Conservation (phyloP, 2,329 filamentous ascomycete species). For the Penicillium sp. region DNA sequence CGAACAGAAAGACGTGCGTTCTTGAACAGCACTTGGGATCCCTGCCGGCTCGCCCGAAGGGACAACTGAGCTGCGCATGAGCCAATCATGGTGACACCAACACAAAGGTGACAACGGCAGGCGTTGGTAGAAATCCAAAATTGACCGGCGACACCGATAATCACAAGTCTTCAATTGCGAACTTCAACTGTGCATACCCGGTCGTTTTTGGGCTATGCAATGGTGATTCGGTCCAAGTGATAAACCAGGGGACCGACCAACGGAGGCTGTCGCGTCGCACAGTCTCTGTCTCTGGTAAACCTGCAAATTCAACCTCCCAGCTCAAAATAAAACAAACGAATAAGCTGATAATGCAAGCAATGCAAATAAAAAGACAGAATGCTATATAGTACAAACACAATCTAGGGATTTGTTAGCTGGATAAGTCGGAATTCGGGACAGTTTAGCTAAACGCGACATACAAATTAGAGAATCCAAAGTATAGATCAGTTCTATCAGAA, state of each 20-base stretch:
- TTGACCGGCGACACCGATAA: not conserved
- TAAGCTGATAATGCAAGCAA: not conserved
- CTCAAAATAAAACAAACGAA: not conserved
- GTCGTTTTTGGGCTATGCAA: not conserved
- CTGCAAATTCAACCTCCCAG: not conserved
- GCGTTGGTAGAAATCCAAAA: not conserved
- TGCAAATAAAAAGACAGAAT: constrained; percentile 5
- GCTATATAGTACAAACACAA: constrained; percentile 11
- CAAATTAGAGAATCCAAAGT: not conserved
- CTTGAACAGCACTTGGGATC: constrained; percentile 1
- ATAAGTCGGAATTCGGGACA: not conserved
- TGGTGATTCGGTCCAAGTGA: not conserved
- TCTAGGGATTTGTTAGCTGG: constrained; percentile 10
- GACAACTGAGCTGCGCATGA: constrained; percentile 9
- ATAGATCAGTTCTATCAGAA: not conserved
- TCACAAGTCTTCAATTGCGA: not conserved
- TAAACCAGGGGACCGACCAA: not conserved
- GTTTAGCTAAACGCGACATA: not conserved
- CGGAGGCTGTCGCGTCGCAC: not conserved
- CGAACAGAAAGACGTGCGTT: constrained; percentile 5
- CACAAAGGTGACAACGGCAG: constrained; percentile 4
- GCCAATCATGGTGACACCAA: constrained; percentile 19
- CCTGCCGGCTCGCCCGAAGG: constrained; percentile 10
- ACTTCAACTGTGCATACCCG: not conserved
- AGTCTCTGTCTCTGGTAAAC: not conserved